phyloP scores from a whole-genome alignment of 2,329 filamentous ascomycete genomes.

The Gaeumannomyces sp. region DNA sequence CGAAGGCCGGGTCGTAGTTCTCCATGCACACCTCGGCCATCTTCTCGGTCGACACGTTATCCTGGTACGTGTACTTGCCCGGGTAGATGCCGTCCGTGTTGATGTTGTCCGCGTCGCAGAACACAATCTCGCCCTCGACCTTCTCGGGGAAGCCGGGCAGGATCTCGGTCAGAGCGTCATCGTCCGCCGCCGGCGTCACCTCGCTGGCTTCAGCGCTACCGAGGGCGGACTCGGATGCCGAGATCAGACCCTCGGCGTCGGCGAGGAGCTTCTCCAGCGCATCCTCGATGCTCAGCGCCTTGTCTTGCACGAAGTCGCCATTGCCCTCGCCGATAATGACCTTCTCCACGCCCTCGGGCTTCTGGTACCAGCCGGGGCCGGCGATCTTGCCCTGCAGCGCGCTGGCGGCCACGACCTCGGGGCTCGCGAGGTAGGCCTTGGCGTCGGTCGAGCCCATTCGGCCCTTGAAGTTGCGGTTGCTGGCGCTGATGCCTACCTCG shows the following conservation, averaged over 20 bases:
- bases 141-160: slow-evolving; percentile 81
- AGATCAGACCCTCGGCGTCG: slow-evolving; percentile 59
- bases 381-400: slow-evolving; percentile 67
- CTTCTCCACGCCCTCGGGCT: slow-evolving; percentile 30
- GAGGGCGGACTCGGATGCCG: slow-evolving; percentile 43
- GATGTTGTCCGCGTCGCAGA: slow-evolving; percentile 75
- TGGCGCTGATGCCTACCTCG: slow-evolving; percentile 76
- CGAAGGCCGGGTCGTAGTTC: slow-evolving; percentile 80
- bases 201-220: slow-evolving; percentile 20
- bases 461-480: slow-evolving; percentile 87
- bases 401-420: slow-evolving; percentile 87
- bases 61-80: slow-evolving; percentile 81
- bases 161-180: slow-evolving; percentile 56
- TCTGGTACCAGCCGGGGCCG: slow-evolving; percentile 71
- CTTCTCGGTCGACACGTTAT: slow-evolving; percentile 65
- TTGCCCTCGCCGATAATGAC: slow-evolving; percentile 25
- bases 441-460: slow-evolving; percentile 78
- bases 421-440: slow-evolving; percentile 79
- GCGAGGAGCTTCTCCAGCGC: slow-evolving; percentile 65
- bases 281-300: slow-evolving; percentile 45
- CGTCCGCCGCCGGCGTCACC: slow-evolving; percentile 18
- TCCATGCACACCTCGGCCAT: slow-evolving; percentile 92
- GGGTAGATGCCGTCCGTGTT: slow-evolving; percentile 93
- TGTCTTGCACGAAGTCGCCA: slow-evolving; percentile 16
- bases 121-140: slow-evolving; percentile 80